Evolutionary conservation across 2,329 filamentous ascomycete genomes (phyloP).

Genomic region (Tolypocladium nubicola): DNA sequence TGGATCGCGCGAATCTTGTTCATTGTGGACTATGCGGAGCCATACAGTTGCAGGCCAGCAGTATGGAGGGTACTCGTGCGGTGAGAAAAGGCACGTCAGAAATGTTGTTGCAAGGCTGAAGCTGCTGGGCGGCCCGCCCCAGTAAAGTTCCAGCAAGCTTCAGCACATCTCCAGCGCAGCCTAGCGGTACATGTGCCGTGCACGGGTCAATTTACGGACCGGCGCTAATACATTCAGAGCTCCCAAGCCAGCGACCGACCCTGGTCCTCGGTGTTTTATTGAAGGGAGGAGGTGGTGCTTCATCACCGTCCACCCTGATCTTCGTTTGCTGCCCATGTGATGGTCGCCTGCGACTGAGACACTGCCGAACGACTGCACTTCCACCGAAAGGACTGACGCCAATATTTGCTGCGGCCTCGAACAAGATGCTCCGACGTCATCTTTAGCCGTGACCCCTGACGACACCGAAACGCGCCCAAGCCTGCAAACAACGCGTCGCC

Average conservation of each 20-base stretch:
- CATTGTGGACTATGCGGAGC: slow-evolving; percentile 42
- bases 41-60: not conserved
- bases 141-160: not conserved
- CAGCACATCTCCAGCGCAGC: not conserved
- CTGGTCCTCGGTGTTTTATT: not conserved
- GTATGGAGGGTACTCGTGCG: not conserved
- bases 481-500: not conserved
- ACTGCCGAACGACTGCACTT: not conserved
- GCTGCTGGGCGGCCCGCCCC: not conserved
- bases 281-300: not conserved
- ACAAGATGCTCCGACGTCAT: slow-evolving; percentile 17
- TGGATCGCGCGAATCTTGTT: slow-evolving; percentile 91
- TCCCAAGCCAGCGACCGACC: slow-evolving; percentile 3
- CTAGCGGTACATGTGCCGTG: not conserved
- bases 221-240: not conserved
- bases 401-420: slow-evolving; percentile 5
- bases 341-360: not conserved
- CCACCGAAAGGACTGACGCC: not conserved
- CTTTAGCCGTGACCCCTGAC: slow-evolving; percentile 12
- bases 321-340: not conserved
- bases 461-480: slow-evolving; percentile 5
- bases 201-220: slow-evolving; percentile 26
- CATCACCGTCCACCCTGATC: slow-evolving; percentile 5
- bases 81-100: not conserved
- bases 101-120: slow-evolving; percentile 6